Evolutionary conservation across 345 rosid genomes (phyloP).

Genomic region (Populus euphratica): DNA sequence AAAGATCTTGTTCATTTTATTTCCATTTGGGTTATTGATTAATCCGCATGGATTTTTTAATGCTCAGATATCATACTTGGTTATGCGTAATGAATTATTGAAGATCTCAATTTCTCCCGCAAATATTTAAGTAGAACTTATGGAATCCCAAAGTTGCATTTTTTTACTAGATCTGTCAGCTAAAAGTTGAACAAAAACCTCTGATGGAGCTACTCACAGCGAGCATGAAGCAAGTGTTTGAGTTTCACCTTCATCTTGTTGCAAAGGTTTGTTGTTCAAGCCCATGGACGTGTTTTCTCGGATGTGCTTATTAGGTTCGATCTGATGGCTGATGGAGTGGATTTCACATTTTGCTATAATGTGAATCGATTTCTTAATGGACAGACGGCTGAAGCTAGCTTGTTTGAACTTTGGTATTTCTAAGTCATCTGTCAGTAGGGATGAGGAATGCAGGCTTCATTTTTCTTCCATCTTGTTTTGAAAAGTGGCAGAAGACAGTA

Average conservation of each 20-base stretch:
- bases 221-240: background rate
- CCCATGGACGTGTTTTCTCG: background rate
- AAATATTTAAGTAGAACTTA: background rate
- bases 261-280: background rate
- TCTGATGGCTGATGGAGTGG: background rate
- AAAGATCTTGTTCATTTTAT: conserved; percentile 13
- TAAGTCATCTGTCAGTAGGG: background rate
- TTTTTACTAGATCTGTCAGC: background rate
- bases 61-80: background rate
- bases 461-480: background rate
- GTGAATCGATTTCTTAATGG: background rate
- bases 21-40: conserved; percentile 6
- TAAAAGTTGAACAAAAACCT: background rate
- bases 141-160: background rate
- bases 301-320: background rate
- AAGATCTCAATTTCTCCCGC: background rate
- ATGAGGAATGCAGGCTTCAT: background rate
- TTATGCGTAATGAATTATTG: background rate
- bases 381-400: background rate
- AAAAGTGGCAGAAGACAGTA: background rate
- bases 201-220: background rate
- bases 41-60: conserved; percentile 4
- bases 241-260: background rate
- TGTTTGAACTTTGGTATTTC: background rate
- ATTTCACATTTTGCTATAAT: background rate